Evolutionary conservation across 2,329 filamentous ascomycete genomes (phyloP).

Genomic region (Myotisia sp.): DNA sequence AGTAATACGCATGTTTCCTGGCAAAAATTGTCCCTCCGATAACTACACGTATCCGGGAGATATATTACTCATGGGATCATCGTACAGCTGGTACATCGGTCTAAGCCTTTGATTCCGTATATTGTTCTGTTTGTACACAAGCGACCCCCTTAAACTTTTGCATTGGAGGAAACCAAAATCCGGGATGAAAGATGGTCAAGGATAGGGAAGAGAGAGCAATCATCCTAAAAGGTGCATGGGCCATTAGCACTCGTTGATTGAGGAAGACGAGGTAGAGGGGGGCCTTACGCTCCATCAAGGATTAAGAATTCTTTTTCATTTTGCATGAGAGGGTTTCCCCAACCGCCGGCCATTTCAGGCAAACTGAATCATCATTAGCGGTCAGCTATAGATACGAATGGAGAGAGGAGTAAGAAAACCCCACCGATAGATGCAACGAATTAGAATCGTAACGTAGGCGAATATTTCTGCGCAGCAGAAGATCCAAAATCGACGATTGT

Average conservation of each 20-base stretch:
- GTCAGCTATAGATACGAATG: background rate
- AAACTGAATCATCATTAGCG: conserved; percentile 22
- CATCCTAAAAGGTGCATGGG: conserved; percentile 25
- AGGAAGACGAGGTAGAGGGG: background rate
- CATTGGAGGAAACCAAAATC: conserved; percentile 20
- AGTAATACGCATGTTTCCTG: too few relatives aligned
- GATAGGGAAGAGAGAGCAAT: conserved; percentile 28
- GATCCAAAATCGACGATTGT: conserved; percentile 17
- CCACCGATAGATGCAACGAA: conserved; percentile 33
- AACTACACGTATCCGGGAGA: too few relatives aligned
- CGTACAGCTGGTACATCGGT: too few relatives aligned
- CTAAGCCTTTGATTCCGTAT: too few relatives aligned
- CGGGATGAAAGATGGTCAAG: conserved; percentile 33
- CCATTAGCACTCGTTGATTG: background rate
- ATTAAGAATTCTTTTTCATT: conserved; percentile 35
- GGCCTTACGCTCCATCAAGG: conserved; percentile 34
- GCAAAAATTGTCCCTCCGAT: too few relatives aligned
- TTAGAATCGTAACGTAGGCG: conserved; percentile 28
- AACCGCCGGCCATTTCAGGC: conserved; percentile 38
- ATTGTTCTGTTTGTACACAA: too few relatives aligned
- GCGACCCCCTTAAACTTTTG: too few relatives aligned
- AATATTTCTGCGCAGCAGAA: conserved; percentile 20
- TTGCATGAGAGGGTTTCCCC: conserved; percentile 33
- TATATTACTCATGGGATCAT: too few relatives aligned
- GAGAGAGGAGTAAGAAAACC: too few relatives aligned